Conservation (phyloP, 2,329 filamentous ascomycete genomes). For the Apiospora pterosperma region DNA sequence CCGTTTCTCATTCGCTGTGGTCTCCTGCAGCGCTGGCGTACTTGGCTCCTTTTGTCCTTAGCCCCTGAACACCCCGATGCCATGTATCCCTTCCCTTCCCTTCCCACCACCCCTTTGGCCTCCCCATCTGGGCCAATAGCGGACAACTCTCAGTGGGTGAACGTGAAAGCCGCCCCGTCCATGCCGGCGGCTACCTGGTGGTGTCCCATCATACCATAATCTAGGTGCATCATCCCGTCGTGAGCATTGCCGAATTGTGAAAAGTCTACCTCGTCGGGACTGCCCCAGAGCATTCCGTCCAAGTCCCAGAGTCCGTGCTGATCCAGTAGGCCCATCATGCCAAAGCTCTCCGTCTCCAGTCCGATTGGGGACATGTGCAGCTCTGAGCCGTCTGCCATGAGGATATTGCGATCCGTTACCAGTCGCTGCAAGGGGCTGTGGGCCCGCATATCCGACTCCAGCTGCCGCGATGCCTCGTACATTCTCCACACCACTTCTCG, state of each 20-base stretch:
- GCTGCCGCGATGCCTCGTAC: constrained; percentile 53
- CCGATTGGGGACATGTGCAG: constrained; percentile 51
- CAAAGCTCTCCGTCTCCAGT: constrained; percentile 46
- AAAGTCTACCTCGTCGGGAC: constrained; percentile 36
- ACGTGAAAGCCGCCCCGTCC: constrained; percentile 36
- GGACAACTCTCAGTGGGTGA: constrained; percentile 33
- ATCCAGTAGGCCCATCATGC: constrained; percentile 51
- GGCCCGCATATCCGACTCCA: constrained; percentile 30
- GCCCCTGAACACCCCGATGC: neutral
- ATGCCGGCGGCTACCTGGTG: constrained; percentile 30
- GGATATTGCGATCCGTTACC: constrained; percentile 32
- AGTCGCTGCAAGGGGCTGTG: constrained; percentile 29
- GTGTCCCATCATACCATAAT: constrained; percentile 18
- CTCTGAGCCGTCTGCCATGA: constrained; percentile 33
- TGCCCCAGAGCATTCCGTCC: constrained; percentile 53
- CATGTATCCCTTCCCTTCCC: neutral
- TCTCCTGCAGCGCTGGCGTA: neutral
- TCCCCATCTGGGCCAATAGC: neutral
- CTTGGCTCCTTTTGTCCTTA: neutral
- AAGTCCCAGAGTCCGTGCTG: constrained; percentile 54
- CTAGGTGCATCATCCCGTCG: constrained; percentile 27
- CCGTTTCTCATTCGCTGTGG: constrained; percentile 1
- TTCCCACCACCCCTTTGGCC: neutral
- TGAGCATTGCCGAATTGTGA: constrained; percentile 25
- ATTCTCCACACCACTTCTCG: constrained; percentile 62